Base-by-base conservation (phyloP, 176 grass and related monocot genomes). In the Cenchrus purpureus region DNA sequence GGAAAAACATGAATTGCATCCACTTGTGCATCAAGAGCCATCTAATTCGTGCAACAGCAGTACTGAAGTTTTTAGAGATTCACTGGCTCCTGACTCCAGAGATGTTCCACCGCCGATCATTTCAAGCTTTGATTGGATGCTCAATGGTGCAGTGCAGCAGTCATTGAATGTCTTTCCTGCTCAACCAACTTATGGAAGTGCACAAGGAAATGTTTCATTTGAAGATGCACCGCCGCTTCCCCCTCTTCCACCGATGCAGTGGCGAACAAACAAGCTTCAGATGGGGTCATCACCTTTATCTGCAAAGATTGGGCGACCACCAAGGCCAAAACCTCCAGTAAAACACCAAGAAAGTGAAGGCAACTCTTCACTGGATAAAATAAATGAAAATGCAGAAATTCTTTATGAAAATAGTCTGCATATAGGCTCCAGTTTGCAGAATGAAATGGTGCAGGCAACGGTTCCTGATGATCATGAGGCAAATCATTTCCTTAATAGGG, bases 171-270 rank as follows among this genome's bases (percentile, higher is more conserved):
- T 81, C 13, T 57, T 88, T 85, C 65, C 86, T 86, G 16, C 76
- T 85, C 65, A 79, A 56, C 53, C 37, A 88, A 45, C 32, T 67
- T 40, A 87, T 64, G 81, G 68, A 78, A 76, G 56, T 68, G 12
- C 31, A 49, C 57, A 71, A 75, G 54, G 74, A 64, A 80, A 78
- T 84, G 52, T 56, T 86, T 80, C 56, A 37, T 84, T 68, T 62
- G 81, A 91, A 80, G 66, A 71, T 59, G 66, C 53, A 12, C 82
- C 87, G 10, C 82, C 79, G 3, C 87, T 98, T 76, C 89, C 92
- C 74, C 88, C 92, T 83, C 92, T 93, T 86, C 91, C 91, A 8
- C 91, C 89, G 4, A 71, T 91, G 78, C 82, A 91, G 63, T 91
- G 92, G 95, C 78, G 87, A 80, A 79, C 71, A 53, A 73, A 82